Evolutionary conservation across 768 basidiomycete species (phyloP).

Genomic region (Phylloporus rhodoxanthus): DNA sequence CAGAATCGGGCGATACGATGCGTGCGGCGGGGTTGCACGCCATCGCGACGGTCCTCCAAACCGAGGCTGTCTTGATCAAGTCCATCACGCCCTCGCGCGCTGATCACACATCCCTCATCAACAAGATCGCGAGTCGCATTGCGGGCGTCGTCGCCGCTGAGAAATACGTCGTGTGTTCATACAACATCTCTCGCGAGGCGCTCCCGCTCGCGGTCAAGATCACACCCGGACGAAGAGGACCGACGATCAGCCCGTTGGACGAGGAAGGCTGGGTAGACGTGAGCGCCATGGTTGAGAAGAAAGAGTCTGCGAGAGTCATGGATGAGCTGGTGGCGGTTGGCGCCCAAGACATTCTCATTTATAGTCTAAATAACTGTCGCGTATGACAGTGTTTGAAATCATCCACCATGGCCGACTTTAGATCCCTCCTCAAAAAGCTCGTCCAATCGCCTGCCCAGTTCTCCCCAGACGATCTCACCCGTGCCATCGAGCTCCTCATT

Average conservation of each 20-base stretch:
- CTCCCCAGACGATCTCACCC: slow-evolving; percentile 64
- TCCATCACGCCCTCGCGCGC: slow-evolving; percentile 61
- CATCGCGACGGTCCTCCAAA: slow-evolving; percentile 80
- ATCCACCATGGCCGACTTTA: slow-evolving; percentile 46
- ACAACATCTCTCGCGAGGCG: slow-evolving; percentile 72
- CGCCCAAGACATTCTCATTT: slow-evolving; percentile 86
- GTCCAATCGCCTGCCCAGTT: slow-evolving; percentile 80
- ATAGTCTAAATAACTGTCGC: slow-evolving; percentile 82
- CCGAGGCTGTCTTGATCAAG: slow-evolving; percentile 91
- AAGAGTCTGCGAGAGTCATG: slow-evolving; percentile 75
- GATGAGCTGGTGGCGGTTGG: slow-evolving; percentile 77
- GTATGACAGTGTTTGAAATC: background rate
- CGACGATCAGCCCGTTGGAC: slow-evolving; percentile 84
- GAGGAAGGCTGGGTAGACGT: slow-evolving; percentile 86
- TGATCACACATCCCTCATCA: slow-evolving; percentile 59
- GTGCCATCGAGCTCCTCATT: slow-evolving; percentile 70
- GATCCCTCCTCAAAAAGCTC: slow-evolving; percentile 68
- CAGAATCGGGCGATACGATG: slow-evolving; percentile 99
- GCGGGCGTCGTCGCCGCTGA: slow-evolving; percentile 86
- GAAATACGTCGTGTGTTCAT: slow-evolving; percentile 86
- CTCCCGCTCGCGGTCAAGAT: slow-evolving; percentile 59
- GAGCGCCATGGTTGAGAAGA: slow-evolving; percentile 88
- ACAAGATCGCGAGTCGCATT: slow-evolving; percentile 79
- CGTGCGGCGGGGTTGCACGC: slow-evolving; percentile 93
- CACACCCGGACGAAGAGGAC: slow-evolving; percentile 85